Percentiles rank a stretch among this genome's conserved stretches.
These are phyloP conservation scores for Draba incana DNA, from an alignment of 345 rosid species.

Conservation along the genomic window DNA sequence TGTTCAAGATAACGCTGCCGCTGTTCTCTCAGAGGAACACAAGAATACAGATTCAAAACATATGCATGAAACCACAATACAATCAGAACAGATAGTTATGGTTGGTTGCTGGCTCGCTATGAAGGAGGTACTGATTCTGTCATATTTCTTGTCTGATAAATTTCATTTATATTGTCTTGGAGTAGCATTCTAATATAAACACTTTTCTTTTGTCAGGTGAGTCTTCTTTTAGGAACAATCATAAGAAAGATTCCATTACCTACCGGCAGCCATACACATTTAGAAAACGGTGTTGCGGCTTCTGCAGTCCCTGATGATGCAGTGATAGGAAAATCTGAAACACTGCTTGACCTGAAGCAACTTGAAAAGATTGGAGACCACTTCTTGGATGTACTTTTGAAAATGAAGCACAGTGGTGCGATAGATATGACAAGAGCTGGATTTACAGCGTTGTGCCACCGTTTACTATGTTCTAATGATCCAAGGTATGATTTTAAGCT, in stretches of 20 bases:
- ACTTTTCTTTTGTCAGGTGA: conserved; percentile 69
- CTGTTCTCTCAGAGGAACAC: conserved; percentile 45
- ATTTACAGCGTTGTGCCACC: conserved; percentile 94
- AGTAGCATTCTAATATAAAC: conserved; percentile 22
- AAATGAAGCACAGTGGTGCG: conserved; percentile 98
- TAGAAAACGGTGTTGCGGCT: conserved; percentile 40
- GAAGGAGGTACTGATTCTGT: conserved; percentile 77
- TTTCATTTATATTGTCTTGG: conserved; percentile 3
- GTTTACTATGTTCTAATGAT: conserved; percentile 90
- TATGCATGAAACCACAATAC: conserved; percentile 47
- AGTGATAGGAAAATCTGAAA: conserved; percentile 37
- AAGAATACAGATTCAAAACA: conserved; percentile 48
- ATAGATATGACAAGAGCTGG: conserved; percentile 99
- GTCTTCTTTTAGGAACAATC: conserved; percentile 92
- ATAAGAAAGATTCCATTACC: conserved; percentile 87
- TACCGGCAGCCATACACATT: conserved; percentile 49
- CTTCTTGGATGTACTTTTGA: conserved; percentile 92
- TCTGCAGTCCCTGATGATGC: conserved; percentile 46
- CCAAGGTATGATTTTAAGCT: conserved; percentile 55
- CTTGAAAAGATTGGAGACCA: conserved; percentile 87
- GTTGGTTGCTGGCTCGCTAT: conserved; percentile 99
- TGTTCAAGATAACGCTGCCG: conserved; percentile 46
- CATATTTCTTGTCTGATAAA: too few relatives aligned
- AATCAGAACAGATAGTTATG: conserved; percentile 85
- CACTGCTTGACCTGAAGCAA: conserved; percentile 76